A percentile compares a stretch with the other conserved stretches of the same genome.
phyloP scores from a whole-genome alignment of 1,284 basidiomycete species.

The Ustilago sp. region DNA sequence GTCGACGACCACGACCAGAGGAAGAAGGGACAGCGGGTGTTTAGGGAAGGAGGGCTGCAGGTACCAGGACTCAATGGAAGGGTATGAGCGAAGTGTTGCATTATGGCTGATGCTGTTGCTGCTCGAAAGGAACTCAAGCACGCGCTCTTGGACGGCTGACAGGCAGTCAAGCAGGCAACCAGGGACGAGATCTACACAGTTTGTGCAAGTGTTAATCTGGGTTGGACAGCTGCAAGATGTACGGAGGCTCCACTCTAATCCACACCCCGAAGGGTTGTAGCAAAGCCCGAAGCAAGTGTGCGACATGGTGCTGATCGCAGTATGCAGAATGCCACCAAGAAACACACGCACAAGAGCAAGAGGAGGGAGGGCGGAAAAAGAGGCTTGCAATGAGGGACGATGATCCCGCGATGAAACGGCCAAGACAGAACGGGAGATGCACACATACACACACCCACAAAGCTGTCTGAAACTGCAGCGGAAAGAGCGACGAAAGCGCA shows the following conservation, averaged over 20 bases:
- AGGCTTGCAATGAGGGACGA: conserved; percentile 1
- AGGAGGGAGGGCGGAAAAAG: not conserved
- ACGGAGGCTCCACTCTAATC: conserved; percentile 9
- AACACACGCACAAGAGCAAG: not conserved
- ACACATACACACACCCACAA: not conserved
- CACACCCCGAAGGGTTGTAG: too few relatives aligned
- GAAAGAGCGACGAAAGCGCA: conserved; percentile 10
- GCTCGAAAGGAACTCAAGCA: not conserved
- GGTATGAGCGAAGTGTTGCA: not conserved
- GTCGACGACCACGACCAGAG: not conserved
- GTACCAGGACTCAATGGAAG: not conserved
- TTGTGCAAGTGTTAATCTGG: conserved; percentile 11
- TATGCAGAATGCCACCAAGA: conserved; percentile 7
- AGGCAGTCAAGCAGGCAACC: not conserved
- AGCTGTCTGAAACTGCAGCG: too few relatives aligned
- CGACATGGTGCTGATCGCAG: conserved; percentile 15
- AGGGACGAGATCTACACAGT: conserved; percentile 13
- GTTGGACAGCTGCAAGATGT: conserved; percentile 24
- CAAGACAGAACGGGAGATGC: conserved; percentile 18
- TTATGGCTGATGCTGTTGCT: not conserved
- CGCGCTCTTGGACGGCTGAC: conserved; percentile 2
- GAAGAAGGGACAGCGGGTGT: not conserved
- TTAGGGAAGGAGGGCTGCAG: not conserved
- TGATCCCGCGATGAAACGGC: conserved; percentile 2
- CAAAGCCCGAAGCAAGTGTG: not conserved